A percentile compares a stretch with the other conserved stretches of the same genome.
phyloP scores from a whole-genome alignment of 805 yeast genomes.

The Ogataea siamensis region DNA sequence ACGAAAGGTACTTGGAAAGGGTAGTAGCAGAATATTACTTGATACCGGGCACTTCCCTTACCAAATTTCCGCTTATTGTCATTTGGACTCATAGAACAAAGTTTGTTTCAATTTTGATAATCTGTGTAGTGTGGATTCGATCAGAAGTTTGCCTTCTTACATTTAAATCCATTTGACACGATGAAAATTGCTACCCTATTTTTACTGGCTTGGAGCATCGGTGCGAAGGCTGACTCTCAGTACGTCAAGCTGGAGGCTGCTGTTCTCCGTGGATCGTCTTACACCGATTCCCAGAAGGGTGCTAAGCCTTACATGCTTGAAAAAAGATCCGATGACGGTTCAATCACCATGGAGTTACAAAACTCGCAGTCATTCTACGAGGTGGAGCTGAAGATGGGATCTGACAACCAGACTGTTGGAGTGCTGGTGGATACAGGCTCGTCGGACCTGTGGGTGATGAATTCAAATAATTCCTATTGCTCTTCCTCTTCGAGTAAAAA shows the following conservation, averaged over 20 bases:
- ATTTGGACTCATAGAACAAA: too few species aligned
- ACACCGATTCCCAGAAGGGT: conserved; percentile 11
- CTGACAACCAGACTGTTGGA: conserved; percentile 51
- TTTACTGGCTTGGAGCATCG: not conserved
- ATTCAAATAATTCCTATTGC: conserved; percentile 48
- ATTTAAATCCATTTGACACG: not conserved
- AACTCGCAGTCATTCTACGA: conserved; percentile 46
- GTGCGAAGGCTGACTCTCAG: conserved; percentile 4
- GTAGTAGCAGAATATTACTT: conserved; percentile 4
- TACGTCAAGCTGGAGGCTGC: conserved; percentile 24
- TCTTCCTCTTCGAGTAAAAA: conserved; percentile 7
- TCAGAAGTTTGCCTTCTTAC: not conserved
- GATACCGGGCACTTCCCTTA: not conserved
- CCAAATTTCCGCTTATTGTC: too few species aligned
- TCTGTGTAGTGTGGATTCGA: not conserved
- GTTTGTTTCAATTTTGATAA: not conserved
- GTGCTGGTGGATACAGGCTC: conserved; percentile 77
- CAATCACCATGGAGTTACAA: conserved; percentile 33
- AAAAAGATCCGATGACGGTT: conserved; percentile 28
- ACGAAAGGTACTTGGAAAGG: not conserved
- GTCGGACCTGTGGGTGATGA: conserved; percentile 66
- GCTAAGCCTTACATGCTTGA: conserved; percentile 22
- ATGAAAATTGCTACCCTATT: conserved; percentile 4
- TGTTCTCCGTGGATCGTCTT: conserved; percentile 22
- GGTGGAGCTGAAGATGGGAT: conserved; percentile 50